Evolutionary conservation across 2,329 filamentous ascomycete species (phyloP), one percentile per base, ranked within the genome.

Genomic region (Paraphaeosphaeria minitans): DNA sequence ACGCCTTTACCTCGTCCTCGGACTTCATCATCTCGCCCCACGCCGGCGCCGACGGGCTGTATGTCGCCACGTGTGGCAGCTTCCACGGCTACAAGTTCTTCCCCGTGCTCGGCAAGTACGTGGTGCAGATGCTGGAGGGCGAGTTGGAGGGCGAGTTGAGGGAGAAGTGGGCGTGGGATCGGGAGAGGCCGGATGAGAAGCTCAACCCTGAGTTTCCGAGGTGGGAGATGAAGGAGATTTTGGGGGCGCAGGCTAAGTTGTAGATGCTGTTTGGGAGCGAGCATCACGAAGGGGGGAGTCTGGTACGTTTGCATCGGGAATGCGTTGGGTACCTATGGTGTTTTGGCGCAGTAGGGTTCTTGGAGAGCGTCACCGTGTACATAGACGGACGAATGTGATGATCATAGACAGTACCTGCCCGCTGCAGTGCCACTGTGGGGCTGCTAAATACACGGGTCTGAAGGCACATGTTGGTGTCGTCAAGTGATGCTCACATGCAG

Each of bases 111-210:
- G 85, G 85, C 12, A 80, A 81, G 55, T 81, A 80, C 65, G 80
- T 87, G 6, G 80, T 82, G 0, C 79, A 85, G 64, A 78, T 81
- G 42, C 65, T 86, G 8, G 75, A 81, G 59, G 77, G 79, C 1
- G 66, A 69, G 1, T 57, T 73, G 7, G 70, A 79, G 47, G 45
- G 68, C 63, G 53, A 83, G 53, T 82, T 92, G 62, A 78, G 78
- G 43, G 80, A 82, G 55, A 92, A 90, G 82, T 92, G 87, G 81
- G 80, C 80, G 33, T 83, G 84, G 65, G 85, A 89, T 70, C 80
- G 86, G 13, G 82, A 85, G 67, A 75, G 84, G 22, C 85, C 86
- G 1, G 83, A 86, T 29, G 68, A 69, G 6, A 66, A 65, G 1
- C 66, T 79, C 12, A 86, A 85, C 65, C 78, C 82, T 8, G 84